These are phyloP conservation scores for Dipteronia dyeriana DNA, from an alignment of 345 rosid species.

Conservation along the genomic window DNA sequence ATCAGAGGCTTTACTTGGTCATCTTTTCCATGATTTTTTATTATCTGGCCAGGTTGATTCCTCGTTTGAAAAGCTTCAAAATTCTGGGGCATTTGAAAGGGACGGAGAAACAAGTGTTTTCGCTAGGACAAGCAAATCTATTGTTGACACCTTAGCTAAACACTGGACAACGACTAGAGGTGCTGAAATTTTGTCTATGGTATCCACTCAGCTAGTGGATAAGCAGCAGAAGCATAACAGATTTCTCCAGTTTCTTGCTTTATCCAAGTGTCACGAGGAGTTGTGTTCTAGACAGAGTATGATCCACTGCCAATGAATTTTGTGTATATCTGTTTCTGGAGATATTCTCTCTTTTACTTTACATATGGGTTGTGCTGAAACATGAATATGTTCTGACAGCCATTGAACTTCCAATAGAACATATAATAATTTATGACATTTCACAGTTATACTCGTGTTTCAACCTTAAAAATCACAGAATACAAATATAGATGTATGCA, in stretches of 20 bases:
- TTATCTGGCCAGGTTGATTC: conserved; percentile 65
- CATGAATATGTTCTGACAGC: background rate
- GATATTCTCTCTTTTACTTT: background rate
- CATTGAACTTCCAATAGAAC: background rate
- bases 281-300: conserved; percentile 81
- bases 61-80: conserved; percentile 62
- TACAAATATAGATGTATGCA: background rate
- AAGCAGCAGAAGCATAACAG: conserved; percentile 90
- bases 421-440: background rate
- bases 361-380: background rate
- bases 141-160: conserved; percentile 91
- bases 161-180: conserved; percentile 99
- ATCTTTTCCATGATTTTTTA: conserved; percentile 76
- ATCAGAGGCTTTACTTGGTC: conserved; percentile 85
- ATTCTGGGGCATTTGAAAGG: conserved; percentile 85
- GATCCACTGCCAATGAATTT: conserved; percentile 18
- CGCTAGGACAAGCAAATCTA: conserved; percentile 77
- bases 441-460: background rate
- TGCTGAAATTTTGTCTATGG: conserved; percentile 82
- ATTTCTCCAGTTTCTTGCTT: conserved; percentile 92
- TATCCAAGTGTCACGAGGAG: conserved; percentile 97
- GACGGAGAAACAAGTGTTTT: conserved; percentile 87
- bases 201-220: conserved; percentile 73
- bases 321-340: background rate
- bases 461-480: background rate